Conservation (phyloP, 1,139 yeast genomes). For the Protomyces gravidus region DNA sequence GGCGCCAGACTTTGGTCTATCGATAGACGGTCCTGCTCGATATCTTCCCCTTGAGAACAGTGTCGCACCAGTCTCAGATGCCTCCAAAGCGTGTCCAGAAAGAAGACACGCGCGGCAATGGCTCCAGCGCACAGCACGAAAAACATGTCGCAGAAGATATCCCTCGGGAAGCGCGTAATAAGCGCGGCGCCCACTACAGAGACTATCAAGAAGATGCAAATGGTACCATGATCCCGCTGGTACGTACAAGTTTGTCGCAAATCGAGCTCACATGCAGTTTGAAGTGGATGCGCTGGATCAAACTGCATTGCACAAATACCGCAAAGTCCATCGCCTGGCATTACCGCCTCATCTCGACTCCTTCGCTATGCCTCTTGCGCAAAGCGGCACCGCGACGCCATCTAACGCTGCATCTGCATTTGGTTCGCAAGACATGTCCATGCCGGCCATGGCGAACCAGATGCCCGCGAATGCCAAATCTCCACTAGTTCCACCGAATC, state of each 20-base stretch:
- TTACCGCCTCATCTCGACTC: constrained; percentile 5
- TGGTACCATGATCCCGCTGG: not conserved
- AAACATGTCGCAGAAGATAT: constrained; percentile 2
- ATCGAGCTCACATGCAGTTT: constrained; percentile 1
- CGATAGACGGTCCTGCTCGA: too few relatives aligned
- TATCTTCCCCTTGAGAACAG: too few relatives aligned
- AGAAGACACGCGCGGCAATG: not conserved
- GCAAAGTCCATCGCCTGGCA: constrained; percentile 14
- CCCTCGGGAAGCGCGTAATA: constrained; percentile 16
- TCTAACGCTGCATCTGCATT: not conserved
- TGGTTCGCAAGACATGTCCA: not conserved
- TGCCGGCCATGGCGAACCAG: not conserved
- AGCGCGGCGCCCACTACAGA: constrained; percentile 9
- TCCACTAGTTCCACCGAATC: constrained; percentile 3
- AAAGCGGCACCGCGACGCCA: not conserved
- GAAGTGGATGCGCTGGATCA: constrained; percentile 10
- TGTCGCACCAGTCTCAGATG: not conserved
- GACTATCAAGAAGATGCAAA: constrained; percentile 11
- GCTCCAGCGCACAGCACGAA: not conserved
- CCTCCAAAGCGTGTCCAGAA: not conserved
- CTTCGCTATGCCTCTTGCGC: not conserved
- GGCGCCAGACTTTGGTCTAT: too few relatives aligned
- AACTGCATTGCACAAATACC: constrained; percentile 12
- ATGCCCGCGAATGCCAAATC: not conserved
- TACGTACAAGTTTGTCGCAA: not conserved